phyloP scores from a whole-genome alignment of 2,329 filamentous ascomycete species.

The Tolypocladium tundrense region DNA sequence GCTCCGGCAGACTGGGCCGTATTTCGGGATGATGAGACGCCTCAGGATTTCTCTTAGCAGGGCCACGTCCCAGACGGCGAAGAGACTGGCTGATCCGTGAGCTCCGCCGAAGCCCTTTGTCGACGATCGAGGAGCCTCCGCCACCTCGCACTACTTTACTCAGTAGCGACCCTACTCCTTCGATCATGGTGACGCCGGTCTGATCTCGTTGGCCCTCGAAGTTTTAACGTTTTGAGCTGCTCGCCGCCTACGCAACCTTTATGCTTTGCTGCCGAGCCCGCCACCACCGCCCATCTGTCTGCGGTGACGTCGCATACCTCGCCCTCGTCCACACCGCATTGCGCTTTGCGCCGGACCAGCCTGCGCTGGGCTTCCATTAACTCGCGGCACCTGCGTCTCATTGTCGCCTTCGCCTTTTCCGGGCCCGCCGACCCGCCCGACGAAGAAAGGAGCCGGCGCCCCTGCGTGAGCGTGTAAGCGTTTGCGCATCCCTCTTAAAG shows the following conservation, averaged over 20 bases:
- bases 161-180: neutral
- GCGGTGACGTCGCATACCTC: neutral
- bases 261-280: neutral
- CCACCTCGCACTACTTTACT: neutral
- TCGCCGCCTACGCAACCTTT: neutral
- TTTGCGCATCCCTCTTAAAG: neutral
- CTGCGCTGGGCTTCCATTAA: neutral
- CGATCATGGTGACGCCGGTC: neutral
- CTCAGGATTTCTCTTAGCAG: neutral
- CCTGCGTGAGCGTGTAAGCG: neutral
- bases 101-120: neutral
- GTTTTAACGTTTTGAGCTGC: neutral
- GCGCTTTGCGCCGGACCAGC: neutral
- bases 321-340: neutral
- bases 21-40: slow-evolving; percentile 4
- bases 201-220: neutral
- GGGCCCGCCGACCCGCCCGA: neutral
- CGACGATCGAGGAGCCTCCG: neutral
- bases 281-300: neutral
- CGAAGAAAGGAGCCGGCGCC: neutral
- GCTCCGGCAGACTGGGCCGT: neutral
- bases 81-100: neutral
- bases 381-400: neutral
- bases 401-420: neutral
- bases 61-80: neutral